Evolutionary conservation across 495 filamentous ascomycete genomes (phyloP), one percentile per base, ranked within the genome.

Genomic region (Aspergillus bridgeri): DNA sequence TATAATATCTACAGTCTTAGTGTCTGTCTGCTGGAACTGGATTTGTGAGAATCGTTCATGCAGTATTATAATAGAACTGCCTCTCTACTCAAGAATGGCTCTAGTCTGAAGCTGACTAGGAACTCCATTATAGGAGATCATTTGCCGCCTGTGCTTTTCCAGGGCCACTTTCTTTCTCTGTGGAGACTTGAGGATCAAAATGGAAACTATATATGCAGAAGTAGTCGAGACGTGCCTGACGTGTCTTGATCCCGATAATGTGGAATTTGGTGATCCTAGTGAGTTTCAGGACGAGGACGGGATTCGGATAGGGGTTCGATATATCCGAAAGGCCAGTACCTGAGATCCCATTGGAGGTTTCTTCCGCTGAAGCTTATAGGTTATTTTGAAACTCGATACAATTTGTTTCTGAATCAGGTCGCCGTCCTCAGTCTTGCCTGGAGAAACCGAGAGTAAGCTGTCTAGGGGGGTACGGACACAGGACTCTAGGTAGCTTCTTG

Each of bases 201-300:
- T 86, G 78, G 83, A 84, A 18, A 61, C 63, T 17, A 73, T 47
- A 56, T 86, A 85, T 48, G 69, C 75, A 0, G 66, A 75, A 3
- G 64, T 82, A 8, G 80, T 84, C 5, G 57, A 78, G n/a, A 65
- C 67, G 3, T 87, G 85, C 60, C 59, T 88, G 42, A 82, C 72
- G 2, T 86, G 83, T 51, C 60, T 87, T 20, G 81, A 87, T 63
- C 68, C 61, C 3, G 74, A 77, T n/a, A 66, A 69, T 42, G 65
- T 65, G 20, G 19, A 42, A n/a, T 82, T 84, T 63, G 76, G 73
- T 2, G 61, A 74, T 55, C 63, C 54, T 13, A 25, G 25, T 9
- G 79, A 80, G 19, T 74, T 80, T 29, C 19, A 67, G 45, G 80
- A 86, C 60, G 75, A 75, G 11, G 78, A 83, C 59, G 81, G 79